A percentile compares a stretch with the other conserved stretches of the same genome.
These are phyloP conservation scores for Oenanthe sinensis DNA, from an alignment of 129 eudicot species.

Conservation along the genomic window DNA sequence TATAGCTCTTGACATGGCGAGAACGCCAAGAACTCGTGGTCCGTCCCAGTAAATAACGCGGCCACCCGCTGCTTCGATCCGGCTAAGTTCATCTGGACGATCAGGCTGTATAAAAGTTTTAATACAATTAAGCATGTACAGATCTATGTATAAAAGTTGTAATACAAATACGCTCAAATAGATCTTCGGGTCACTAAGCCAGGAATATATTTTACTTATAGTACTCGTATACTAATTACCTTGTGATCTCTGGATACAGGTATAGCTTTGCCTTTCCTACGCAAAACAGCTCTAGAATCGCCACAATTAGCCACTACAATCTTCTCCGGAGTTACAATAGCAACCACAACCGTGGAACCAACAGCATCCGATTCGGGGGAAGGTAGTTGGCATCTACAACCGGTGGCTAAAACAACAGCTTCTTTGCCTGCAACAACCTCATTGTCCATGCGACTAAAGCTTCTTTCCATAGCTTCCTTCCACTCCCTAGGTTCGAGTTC, in stretches of 20 bases:
- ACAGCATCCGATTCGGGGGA: slow-evolving; percentile 64
- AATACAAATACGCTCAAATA: too few relatives aligned
- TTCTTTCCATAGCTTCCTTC: slow-evolving; percentile 52
- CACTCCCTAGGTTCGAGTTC: slow-evolving; percentile 25
- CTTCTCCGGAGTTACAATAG: slow-evolving; percentile 48
- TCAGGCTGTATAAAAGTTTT: slow-evolving; percentile 46
- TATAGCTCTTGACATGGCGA: slow-evolving; percentile 90
- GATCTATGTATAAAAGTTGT: too few relatives aligned
- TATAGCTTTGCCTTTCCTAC: slow-evolving; percentile 55
- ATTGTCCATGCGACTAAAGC: slow-evolving; percentile 67
- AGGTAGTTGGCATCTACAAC: slow-evolving; percentile 68
- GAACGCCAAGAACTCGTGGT: slow-evolving; percentile 71
- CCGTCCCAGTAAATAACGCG: slow-evolving; percentile 83
- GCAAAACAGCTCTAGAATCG: slow-evolving; percentile 77
- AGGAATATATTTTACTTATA: too few relatives aligned
- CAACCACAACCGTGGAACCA: slow-evolving; percentile 82
- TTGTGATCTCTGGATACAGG: slow-evolving; percentile 78
- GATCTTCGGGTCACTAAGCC: too few relatives aligned
- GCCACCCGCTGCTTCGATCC: slow-evolving; percentile 83
- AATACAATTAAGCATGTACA: too few relatives aligned
- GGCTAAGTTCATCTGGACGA: slow-evolving; percentile 69
- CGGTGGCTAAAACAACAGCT: slow-evolving; percentile 19
- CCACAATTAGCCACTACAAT: slow-evolving; percentile 73
- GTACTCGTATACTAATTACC: slow-evolving; percentile 17
- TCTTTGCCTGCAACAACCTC: slow-evolving; percentile 45